These are phyloP conservation scores for Sporothrix inflata DNA, from an alignment of 2,329 filamentous ascomycete genomes.

Conservation along the genomic window DNA sequence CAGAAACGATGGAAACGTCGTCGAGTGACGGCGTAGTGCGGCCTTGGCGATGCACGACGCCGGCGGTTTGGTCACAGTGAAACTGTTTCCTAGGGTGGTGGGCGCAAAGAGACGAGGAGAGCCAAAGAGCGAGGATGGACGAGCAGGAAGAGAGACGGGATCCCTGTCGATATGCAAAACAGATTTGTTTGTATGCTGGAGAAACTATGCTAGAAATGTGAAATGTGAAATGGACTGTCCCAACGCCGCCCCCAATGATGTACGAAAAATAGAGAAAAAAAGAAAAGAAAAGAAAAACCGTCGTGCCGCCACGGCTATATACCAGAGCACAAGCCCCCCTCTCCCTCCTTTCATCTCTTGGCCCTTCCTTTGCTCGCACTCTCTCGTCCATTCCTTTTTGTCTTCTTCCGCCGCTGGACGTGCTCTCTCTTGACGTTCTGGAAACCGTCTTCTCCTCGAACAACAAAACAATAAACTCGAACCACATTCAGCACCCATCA, in stretches of 20 bases:
- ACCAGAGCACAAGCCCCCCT: not conserved
- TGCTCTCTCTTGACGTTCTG: not conserved
- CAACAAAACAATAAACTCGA: not conserved
- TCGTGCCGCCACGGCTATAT: not conserved
- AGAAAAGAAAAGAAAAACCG: not conserved
- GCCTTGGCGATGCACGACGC: conserved; percentile 26
- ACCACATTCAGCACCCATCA: not conserved
- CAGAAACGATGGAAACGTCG: not conserved
- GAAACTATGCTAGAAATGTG: conserved; percentile 13
- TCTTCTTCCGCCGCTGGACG: not conserved
- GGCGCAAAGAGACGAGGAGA: conserved; percentile 15
- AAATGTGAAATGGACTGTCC: not conserved
- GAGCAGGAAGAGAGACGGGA: not conserved
- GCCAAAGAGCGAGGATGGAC: not conserved
- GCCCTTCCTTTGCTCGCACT: not conserved
- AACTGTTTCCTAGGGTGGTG: conserved; percentile 14
- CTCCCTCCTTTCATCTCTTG: not conserved
- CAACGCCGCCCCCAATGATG: conserved; percentile 4
- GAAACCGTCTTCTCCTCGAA: not conserved
- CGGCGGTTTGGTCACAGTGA: conserved; percentile 23
- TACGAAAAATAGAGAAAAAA: not conserved
- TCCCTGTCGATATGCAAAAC: conserved; percentile 21
- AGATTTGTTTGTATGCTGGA: not conserved
- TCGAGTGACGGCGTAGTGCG: conserved; percentile 19
- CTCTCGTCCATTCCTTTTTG: not conserved